Evolutionary conservation across 495 filamentous ascomycete genomes (phyloP), one percentile per base, ranked within the genome.

Genomic region (Extremus antarcticus): DNA sequence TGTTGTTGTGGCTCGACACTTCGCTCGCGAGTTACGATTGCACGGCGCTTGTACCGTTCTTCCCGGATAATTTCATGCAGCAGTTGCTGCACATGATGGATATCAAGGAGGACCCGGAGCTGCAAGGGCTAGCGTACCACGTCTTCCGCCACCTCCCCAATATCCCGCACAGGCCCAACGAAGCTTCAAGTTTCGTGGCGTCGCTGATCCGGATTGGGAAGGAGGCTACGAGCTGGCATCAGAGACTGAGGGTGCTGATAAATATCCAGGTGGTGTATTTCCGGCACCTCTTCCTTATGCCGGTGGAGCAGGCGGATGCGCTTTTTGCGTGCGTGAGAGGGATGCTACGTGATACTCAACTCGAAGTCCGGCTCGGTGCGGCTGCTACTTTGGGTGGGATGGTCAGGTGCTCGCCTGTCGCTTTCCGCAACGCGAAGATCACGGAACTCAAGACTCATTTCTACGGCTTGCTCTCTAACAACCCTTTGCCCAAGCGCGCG

Each of bases 211-310:
- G 84, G 54, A 91, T 99, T 54, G 92, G 94, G 39, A 86, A 83
- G 61, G 85, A 81, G 11, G 85, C 91, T 0, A 71, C 84, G 2
- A 86, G 84, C n/a, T 99, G 92, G 92, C 92, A 99, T 66, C 94
- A 97, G 68, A 87, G 92, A 21, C 77, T 99, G 38, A 83, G 92
- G n/a, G 87, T 94, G 23, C 81, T 97, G 61, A 94, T 99, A 72
- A 97, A 96, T 71, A 97, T 99, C 76, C 92, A 99, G 68, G 91
- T 96, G 63, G 84, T 99, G 65, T 99, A 95, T 74, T 99, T 97
- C 81, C 87, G 92, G 41, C 86, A 89, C 25, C 76, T 99, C 22
- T 99, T 99, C 77, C 74, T 96, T n/a, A 86, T 94, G 60, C 81
- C 82, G n/a, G 70, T 74, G 10, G 68, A 74, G 16, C 81, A 94